Evolutionary conservation across 805 yeast genomes (phyloP), one percentile per base, ranked within the genome.

Genomic region (Candida ulmi): DNA sequence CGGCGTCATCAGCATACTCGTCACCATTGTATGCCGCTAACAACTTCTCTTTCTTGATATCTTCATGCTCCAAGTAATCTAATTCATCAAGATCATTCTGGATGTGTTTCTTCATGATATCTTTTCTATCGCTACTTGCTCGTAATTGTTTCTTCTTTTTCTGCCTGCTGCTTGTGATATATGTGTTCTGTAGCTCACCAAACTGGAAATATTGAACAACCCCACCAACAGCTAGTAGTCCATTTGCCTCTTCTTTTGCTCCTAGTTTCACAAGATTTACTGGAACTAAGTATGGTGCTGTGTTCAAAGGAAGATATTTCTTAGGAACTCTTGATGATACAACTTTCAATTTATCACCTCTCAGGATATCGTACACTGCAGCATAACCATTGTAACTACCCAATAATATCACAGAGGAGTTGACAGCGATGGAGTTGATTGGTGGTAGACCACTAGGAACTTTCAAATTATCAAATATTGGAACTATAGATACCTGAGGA

Each of bases 331-430:
- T 45, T 6, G 33, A 41, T 2, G 50, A 46, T 2, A 53, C 47
- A 7, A 35, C 13, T 17, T 46, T 36, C 12, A 54, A 9, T 6
- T 40, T 35, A 2, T 35, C 48, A 31, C 60, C 58, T 5, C 43
- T 50, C 4, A 52, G 25, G 0, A 43, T 46, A 30, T 54, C 53
- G 38, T 45, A 55, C 11, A 47, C 45, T 1, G 53, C 54, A 5
- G 50, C 52, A 41, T 39, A 46, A 3, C 58, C 60, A 29, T 51
- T 48, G 24, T 42, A 51, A 15, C 51, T 44, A 0, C 54, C 55
- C 23, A 54, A 35, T 3, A 50, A 36, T 1, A 54, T 46, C 8
- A 55, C 48, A 3, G 44, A 17, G 0, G 57, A 48, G 28, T 52
- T 55, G 2, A 55, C 49, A 26, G 45, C 47, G 12, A 55, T 37